Conservation (phyloP, 768 basidiomycete genomes). For the Chalciporus chontae region DNA sequence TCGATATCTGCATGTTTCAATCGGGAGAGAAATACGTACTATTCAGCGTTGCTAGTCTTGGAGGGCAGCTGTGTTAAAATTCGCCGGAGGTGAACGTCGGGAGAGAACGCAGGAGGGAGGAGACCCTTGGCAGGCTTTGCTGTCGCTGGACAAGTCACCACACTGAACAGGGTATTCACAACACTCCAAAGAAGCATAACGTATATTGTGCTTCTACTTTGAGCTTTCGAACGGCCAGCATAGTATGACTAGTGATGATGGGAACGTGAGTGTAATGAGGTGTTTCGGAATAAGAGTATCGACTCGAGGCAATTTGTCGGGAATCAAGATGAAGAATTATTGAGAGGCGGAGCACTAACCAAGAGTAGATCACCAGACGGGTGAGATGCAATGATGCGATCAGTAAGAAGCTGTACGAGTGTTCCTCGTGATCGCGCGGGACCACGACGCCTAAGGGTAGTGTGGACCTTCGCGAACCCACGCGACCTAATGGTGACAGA, state of each 20-base stretch:
- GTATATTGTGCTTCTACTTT: constrained; percentile 56
- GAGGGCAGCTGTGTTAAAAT: constrained; percentile 70
- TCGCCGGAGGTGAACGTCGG: constrained; percentile 50
- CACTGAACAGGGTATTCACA: constrained; percentile 4
- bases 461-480: too few relatives aligned
- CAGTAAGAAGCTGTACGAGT: not conserved
- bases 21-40: constrained; percentile 79
- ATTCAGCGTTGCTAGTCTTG: constrained; percentile 72
- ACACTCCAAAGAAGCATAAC: not conserved
- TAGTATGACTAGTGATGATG: constrained; percentile 50
- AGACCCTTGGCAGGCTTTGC: constrained; percentile 50
- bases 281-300: not conserved
- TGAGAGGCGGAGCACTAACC: constrained; percentile 1
- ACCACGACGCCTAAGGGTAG: too few relatives aligned
- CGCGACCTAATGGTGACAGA: too few relatives aligned
- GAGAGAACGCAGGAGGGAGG: constrained; percentile 56
- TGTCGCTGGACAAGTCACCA: constrained; percentile 32
- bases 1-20: constrained; percentile 69
- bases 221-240: constrained; percentile 70
- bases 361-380: not conserved
- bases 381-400: not conserved
- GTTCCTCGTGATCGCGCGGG: not conserved
- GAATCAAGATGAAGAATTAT: not conserved
- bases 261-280: not conserved
- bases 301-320: constrained; percentile 7